A percentile compares a stretch with the other conserved stretches of the same genome.
These are phyloP conservation scores for Solanum chilense DNA, from an alignment of 257 asterid species.

Conservation along the genomic window DNA sequence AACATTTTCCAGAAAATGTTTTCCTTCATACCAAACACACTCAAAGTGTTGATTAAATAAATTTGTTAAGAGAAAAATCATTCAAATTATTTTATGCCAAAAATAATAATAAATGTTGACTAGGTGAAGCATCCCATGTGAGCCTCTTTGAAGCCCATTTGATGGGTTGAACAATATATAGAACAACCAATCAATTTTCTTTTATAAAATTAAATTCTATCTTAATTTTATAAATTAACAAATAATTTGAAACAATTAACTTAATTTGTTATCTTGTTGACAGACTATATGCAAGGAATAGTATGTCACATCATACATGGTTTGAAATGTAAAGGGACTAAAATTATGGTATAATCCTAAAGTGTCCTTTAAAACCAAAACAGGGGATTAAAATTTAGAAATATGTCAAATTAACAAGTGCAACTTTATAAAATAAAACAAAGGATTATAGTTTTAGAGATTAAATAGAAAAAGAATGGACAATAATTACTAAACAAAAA, in stretches of 20 bases:
- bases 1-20: too few species aligned
- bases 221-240: background rate
- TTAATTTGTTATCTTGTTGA: background rate
- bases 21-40: too few species aligned
- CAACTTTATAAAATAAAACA: background rate
- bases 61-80: background rate
- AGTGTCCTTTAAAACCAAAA: background rate
- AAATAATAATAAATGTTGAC: background rate
- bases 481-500: background rate
- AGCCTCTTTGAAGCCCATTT: background rate
- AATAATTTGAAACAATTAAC: background rate
- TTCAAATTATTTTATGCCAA: background rate
- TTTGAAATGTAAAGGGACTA: background rate
- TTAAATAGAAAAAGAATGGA: background rate
- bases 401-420: background rate
- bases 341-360: background rate
- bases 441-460: background rate
- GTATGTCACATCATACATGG: background rate
- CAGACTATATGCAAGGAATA: background rate
- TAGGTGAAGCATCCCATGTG: background rate
- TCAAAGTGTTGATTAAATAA: background rate
- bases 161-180: background rate
- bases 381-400: background rate
- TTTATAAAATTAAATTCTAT: too few species aligned
- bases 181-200: background rate